These are phyloP conservation scores for Quercus tomentella DNA, from an alignment of 331 rosid genomes.

Conservation along the genomic window DNA sequence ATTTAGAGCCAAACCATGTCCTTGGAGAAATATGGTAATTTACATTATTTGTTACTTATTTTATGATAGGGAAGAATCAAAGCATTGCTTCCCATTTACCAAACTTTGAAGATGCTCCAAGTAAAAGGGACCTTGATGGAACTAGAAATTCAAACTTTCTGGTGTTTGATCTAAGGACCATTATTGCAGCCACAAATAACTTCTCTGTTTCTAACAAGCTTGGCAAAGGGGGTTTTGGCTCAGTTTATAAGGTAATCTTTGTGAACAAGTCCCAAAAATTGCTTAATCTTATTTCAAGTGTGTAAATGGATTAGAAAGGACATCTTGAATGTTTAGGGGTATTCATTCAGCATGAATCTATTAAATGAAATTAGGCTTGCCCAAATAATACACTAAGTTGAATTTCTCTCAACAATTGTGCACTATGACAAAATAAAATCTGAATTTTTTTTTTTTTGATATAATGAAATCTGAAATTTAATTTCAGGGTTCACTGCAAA, in stretches of 20 bases:
- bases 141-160: conserved; percentile 27
- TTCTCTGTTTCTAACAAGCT: conserved; percentile 50
- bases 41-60: neutral
- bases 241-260: conserved; percentile 55
- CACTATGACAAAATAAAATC: neutral
- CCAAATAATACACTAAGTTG: no score
- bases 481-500: conserved; percentile 36
- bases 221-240: conserved; percentile 76
- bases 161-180: conserved; percentile 23
- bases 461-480: neutral
- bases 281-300: neutral
- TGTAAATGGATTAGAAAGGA: no score
- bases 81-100: neutral
- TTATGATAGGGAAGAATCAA: conserved; percentile 14
- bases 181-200: conserved; percentile 46
- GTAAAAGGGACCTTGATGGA: conserved; percentile 3
- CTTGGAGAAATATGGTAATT: no score
- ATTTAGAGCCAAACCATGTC: no score
- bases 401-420: no score
- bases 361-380: no score
- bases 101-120: conserved; percentile 13
- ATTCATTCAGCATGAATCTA: no score
- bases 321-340: no score
- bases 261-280: no score
- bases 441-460: neutral